Percentiles rank a stretch among this genome's conserved stretches.
Evolutionary conservation across 306 rosid species (phyloP).

Genomic region (Parietaria judaica): DNA sequence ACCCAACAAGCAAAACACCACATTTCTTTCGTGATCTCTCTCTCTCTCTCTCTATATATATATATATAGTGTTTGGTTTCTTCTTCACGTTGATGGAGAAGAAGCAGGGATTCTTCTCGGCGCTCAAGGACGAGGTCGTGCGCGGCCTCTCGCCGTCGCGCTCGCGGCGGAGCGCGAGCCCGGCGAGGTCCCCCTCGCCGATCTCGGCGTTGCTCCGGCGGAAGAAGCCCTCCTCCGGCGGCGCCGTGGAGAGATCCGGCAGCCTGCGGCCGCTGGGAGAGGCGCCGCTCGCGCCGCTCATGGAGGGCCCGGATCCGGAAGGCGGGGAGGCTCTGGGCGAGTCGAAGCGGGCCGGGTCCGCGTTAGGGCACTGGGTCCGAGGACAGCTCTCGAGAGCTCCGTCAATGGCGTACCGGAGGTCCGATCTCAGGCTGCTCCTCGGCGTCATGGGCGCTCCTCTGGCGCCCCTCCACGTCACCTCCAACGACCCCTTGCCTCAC

Average conservation of each 20-base stretch:
- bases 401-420: slow-evolving; percentile 51
- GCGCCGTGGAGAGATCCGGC: slow-evolving; percentile 65
- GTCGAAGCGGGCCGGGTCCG: slow-evolving; percentile 56
- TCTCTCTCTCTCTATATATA: not conserved
- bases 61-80: not conserved
- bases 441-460: slow-evolving; percentile 99
- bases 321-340: slow-evolving; percentile 22
- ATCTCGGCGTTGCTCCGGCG: slow-evolving; percentile 50
- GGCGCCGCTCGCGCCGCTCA: slow-evolving; percentile 52
- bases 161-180: slow-evolving; percentile 50
- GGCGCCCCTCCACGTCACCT: slow-evolving; percentile 71
- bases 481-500: slow-evolving; percentile 78
- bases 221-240: slow-evolving; percentile 30
- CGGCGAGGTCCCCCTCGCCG: slow-evolving; percentile 57
- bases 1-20: not conserved
- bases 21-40: not conserved
- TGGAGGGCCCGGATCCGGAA: slow-evolving; percentile 90
- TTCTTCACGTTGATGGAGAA: slow-evolving; percentile 46
- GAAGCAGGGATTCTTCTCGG: slow-evolving; percentile 88
- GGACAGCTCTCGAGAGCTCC: slow-evolving; percentile 79
- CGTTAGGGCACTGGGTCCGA: slow-evolving; percentile 83
- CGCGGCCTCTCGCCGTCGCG: slow-evolving; percentile 92
- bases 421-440: slow-evolving; percentile 85
- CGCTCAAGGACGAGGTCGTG: slow-evolving; percentile 79
- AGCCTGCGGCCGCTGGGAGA: slow-evolving; percentile 74